Evolutionary conservation across 208 protist genomes (phyloP), one percentile per base, ranked within the genome.

Genomic region (Balamuthia mandrillaris): DNA sequence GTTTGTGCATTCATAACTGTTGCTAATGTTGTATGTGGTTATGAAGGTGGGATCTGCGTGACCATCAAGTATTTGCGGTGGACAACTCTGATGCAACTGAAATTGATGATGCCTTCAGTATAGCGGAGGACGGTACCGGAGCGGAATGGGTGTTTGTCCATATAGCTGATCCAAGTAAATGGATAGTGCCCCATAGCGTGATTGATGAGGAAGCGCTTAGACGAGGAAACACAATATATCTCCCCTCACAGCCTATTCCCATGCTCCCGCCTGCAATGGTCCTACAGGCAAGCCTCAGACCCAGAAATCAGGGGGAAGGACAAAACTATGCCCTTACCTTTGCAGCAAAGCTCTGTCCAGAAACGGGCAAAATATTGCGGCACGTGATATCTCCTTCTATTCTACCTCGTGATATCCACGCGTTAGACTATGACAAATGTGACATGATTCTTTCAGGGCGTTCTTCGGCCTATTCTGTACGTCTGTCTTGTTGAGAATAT

Each of bases 141-240:
- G 18, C 12, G 33, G 39, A 42, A 14, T 79, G 70, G 70, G 45
- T 79, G 1, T 79, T 60, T 33, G 27, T 79, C 21, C 70, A 79
- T 33, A 49, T 79, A 6, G 70, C 70, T 12, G 70, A 79, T 33
- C 70, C 70, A 27, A 79, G n/a, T n/a, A n/a, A n/a, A n/a, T n/a
- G n/a, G n/a, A n/a, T n/a, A n/a, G n/a, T n/a, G n/a, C n/a, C n/a
- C n/a, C n/a, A n/a, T n/a, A n/a, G n/a, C n/a, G n/a, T n/a, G n/a
- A n/a, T n/a, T n/a, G n/a, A n/a, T n/a, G n/a, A n/a, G n/a, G n/a
- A n/a, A n/a, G n/a, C n/a, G n/a, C n/a, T n/a, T n/a, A n/a, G n/a
- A n/a, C n/a, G n/a, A n/a, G n/a, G n/a, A n/a, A n/a, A n/a, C n/a
- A n/a, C n/a, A n/a, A n/a, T n/a, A n/a, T n/a, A n/a, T n/a, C n/a